Conservation (phyloP, 305 asterid genomes). For the Striga hermonthica region DNA sequence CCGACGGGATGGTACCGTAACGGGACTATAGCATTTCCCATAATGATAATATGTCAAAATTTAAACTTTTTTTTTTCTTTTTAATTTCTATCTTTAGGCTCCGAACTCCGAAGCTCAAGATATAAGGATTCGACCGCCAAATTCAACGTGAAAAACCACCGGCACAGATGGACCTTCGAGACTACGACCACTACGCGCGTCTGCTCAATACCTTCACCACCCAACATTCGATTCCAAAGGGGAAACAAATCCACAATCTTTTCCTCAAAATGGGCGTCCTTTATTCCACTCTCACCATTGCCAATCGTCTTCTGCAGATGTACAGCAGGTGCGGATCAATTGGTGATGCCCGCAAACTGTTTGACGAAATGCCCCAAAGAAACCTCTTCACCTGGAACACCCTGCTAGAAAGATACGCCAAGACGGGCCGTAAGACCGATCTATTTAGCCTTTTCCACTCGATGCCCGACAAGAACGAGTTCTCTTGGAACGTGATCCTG, state of each 20-base stretch:
- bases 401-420: conserved; percentile 71
- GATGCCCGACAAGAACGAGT: conserved; percentile 59
- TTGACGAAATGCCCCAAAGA: conserved; percentile 69
- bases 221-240: conserved; percentile 38
- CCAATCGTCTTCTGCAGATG: conserved; percentile 85
- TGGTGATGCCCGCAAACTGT: conserved; percentile 50
- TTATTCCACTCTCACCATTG: conserved; percentile 50
- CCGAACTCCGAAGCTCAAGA: neutral
- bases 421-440: conserved; percentile 36
- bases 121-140: conserved; percentile 1
- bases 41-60: neutral
- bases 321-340: conserved; percentile 56
- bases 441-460: conserved; percentile 45
- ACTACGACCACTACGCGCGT: conserved; percentile 55
- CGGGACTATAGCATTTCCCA: too few relatives aligned
- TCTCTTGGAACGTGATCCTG: conserved; percentile 72
- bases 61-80: neutral
- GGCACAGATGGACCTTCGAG: conserved; percentile 40
- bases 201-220: conserved; percentile 49
- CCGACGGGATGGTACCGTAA: too few relatives aligned
- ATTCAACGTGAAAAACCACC: neutral
- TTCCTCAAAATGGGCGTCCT: conserved; percentile 71
- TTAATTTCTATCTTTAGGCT: too few relatives aligned
- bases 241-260: conserved; percentile 69
- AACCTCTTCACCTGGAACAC: conserved; percentile 73